A percentile compares a stretch with the other conserved stretches of the same genome.
phyloP scores from a whole-genome alignment of 495 filamentous ascomycete species.

The Neurospora intermedia region DNA sequence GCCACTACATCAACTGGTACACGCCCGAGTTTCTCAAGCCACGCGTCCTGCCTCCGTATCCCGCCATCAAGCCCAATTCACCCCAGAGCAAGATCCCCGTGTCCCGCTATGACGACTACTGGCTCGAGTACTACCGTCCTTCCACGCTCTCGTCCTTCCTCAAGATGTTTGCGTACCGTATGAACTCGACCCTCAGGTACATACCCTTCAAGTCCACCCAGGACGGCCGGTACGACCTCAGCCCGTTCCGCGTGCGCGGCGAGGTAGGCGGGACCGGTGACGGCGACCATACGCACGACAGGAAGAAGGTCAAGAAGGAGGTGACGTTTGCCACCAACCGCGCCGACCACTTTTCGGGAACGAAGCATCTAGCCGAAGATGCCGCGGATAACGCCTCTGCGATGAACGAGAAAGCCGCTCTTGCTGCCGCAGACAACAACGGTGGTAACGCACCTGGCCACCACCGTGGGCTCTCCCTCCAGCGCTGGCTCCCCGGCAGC shows the following conservation, averaged over 20 bases:
- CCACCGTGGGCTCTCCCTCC: constrained; percentile 33
- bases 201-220: constrained; percentile 62
- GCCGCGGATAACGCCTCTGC: constrained; percentile 29
- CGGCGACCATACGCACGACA: constrained; percentile 34
- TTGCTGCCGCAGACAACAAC: constrained; percentile 3
- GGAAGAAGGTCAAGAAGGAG: constrained; percentile 44
- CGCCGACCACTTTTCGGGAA: not conserved
- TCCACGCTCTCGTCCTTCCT: constrained; percentile 70
- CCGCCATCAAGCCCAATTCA: constrained; percentile 24
- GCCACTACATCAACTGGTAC: constrained; percentile 74
- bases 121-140: constrained; percentile 96
- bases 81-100: constrained; percentile 43
- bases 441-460: not conserved
- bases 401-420: constrained; percentile 22
- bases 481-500: constrained; percentile 42
- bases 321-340: constrained; percentile 51
- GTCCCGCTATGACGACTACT: constrained; percentile 81
- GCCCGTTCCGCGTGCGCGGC: constrained; percentile 68
- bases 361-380: constrained; percentile 11
- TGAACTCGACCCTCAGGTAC: constrained; percentile 78
- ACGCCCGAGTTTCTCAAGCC: constrained; percentile 63
- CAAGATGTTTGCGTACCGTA: constrained; percentile 82
- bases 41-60: constrained; percentile 40
- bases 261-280: constrained; percentile 23
- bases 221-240: constrained; percentile 65